phyloP scores from a whole-genome alignment of 2,329 filamentous ascomycete species.

The Thermothelomyces thermophilus region DNA sequence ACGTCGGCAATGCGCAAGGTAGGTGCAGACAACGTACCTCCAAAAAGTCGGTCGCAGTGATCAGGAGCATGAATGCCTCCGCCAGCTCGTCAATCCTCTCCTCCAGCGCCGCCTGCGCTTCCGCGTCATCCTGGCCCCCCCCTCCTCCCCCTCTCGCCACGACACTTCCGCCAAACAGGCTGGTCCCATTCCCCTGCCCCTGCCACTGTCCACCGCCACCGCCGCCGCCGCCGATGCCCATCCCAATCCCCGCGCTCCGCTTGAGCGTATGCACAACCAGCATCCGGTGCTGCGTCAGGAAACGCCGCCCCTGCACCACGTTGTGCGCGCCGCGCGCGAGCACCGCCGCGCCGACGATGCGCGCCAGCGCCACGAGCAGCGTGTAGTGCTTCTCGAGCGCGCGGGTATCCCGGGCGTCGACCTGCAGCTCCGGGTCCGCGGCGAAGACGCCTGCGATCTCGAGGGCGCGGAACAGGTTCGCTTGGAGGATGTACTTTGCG shows the following conservation, averaged over 20 bases:
- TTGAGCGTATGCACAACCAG: conserved; percentile 88
- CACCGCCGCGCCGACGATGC: conserved; percentile 75
- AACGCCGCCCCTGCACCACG: conserved; percentile 68
- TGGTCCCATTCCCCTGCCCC: not conserved
- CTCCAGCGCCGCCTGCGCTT: conserved; percentile 39
- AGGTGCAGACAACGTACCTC: conserved; percentile 54
- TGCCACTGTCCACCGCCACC: not conserved
- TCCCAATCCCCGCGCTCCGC: conserved; percentile 71
- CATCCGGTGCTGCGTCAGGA: conserved; percentile 74
- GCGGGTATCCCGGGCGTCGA: conserved; percentile 61
- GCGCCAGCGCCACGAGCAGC: conserved; percentile 70
- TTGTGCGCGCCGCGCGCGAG: conserved; percentile 78
- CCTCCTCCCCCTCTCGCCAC: not conserved
- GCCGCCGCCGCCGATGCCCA: conserved; percentile 24
- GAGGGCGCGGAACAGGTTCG: conserved; percentile 76
- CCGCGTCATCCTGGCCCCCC: conserved; percentile 6
- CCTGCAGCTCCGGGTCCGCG: conserved; percentile 86
- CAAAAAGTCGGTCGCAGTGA: conserved; percentile 75
- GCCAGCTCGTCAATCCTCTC: conserved; percentile 68
- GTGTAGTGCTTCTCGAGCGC: conserved; percentile 78
- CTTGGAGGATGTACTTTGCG: conserved; percentile 79
- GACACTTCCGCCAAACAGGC: not conserved
- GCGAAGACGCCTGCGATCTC: conserved; percentile 79
- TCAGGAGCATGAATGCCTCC: conserved; percentile 76
- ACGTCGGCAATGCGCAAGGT: not conserved